Evolutionary conservation across 192 early-diverging fungal genomes (phyloP).

Genomic region (Entomortierella beljakovae): DNA sequence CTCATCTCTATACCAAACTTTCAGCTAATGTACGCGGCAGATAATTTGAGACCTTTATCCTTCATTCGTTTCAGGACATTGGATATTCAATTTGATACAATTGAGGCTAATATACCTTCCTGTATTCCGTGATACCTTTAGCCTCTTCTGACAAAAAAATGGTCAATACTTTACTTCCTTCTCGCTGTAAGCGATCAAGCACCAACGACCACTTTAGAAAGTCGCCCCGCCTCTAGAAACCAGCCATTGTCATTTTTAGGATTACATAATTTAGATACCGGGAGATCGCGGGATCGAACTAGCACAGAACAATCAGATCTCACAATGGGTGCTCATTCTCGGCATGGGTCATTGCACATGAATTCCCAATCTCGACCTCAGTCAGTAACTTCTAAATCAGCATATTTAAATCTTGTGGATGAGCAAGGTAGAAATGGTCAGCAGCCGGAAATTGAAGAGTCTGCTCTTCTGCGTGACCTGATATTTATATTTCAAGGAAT

Average conservation of each 20-base stretch:
- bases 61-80: not conserved
- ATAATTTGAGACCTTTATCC: not conserved
- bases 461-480: conserved; percentile 81
- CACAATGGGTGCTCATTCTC: conserved; percentile 14
- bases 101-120: not conserved
- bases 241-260: conserved; percentile 42
- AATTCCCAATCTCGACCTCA: not conserved
- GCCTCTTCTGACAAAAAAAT: conserved; percentile 64
- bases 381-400: not conserved
- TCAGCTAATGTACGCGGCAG: conserved; percentile 49
- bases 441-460: conserved; percentile 61
- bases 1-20: conserved; percentile 69
- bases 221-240: conserved; percentile 11
- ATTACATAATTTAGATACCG: conserved; percentile 40
- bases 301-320: conserved; percentile 22
- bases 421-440: not conserved
- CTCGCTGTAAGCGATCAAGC: conserved; percentile 57
- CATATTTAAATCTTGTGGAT: conserved; percentile 11
- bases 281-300: conserved; percentile 18
- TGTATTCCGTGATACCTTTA: conserved; percentile 17
- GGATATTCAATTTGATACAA: not conserved
- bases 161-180: conserved; percentile 69
- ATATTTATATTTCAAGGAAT: conserved; percentile 96
- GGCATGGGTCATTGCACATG: conserved; percentile 21
- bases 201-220: conserved; percentile 8